These are phyloP conservation scores for Tuber melanosporum DNA, from an alignment of 495 filamentous ascomycete genomes.

Conservation along the genomic window DNA sequence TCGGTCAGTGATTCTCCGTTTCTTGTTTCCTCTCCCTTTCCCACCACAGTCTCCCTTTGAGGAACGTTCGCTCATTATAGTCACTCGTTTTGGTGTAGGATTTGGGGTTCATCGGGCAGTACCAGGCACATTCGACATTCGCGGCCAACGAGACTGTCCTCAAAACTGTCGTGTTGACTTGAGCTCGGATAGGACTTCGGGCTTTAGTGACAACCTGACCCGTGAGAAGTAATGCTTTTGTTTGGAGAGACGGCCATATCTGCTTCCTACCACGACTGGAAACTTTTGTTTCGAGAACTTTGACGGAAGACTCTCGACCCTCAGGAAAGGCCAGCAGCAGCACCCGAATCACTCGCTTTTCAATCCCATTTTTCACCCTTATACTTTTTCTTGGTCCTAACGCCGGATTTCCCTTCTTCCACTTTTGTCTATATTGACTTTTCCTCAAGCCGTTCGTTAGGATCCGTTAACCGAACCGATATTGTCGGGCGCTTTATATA, in stretches of 20 bases:
- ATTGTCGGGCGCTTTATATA: conserved; percentile 25
- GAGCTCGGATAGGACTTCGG: conserved; percentile 1
- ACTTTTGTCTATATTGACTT: conserved; percentile 7
- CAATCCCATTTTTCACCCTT: conserved; percentile 2
- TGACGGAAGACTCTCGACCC: conserved; percentile 4
- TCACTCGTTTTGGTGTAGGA: conserved; percentile 25
- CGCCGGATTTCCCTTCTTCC: conserved; percentile 7
- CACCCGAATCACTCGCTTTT: conserved; percentile 8
- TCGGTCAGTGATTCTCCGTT: conserved; percentile 19
- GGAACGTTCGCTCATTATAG: conserved; percentile 37
- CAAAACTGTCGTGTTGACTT: neutral
- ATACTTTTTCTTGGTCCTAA: conserved; percentile 9
- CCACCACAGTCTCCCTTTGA: conserved; percentile 23
- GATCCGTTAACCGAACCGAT: conserved; percentile 16
- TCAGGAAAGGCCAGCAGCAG: neutral
- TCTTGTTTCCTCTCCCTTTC: conserved; percentile 9
- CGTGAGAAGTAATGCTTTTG: conserved; percentile 33
- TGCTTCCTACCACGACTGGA: conserved; percentile 27
- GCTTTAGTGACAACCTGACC: conserved; percentile 7
- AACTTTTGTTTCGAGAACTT: conserved; percentile 7
- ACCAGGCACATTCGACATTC: conserved; percentile 8
- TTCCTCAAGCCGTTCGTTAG: conserved; percentile 25
- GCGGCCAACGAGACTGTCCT: conserved; percentile 9
- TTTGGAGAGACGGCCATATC: conserved; percentile 24
- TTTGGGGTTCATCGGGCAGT: conserved; percentile 17